These are phyloP conservation scores for Tephrocybe sp. DNA, from an alignment of 768 basidiomycete genomes.

Conservation along the genomic window DNA sequence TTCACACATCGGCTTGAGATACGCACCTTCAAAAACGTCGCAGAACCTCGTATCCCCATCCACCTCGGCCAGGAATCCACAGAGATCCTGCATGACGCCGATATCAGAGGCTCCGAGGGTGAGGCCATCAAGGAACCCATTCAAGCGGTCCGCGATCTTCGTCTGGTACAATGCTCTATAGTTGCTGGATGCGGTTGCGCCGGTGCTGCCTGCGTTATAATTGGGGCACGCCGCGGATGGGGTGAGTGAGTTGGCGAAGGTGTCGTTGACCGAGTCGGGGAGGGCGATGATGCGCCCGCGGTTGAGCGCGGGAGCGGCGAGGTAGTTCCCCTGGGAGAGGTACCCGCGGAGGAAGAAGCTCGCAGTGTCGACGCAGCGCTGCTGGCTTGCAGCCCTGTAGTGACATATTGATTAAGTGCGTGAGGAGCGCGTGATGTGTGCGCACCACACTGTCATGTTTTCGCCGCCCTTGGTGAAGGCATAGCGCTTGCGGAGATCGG, in stretches of 20 bases:
- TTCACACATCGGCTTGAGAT: too few relatives aligned
- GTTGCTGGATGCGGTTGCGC: constrained; percentile 21
- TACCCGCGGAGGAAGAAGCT: constrained; percentile 40
- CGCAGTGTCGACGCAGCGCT: constrained; percentile 42
- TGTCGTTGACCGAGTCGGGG: constrained; percentile 40
- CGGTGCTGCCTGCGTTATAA: constrained; percentile 31
- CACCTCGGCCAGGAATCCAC: constrained; percentile 39
- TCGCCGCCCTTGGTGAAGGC: constrained; percentile 37
- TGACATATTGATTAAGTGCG: background rate
- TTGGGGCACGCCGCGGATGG: constrained; percentile 38
- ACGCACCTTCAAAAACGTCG: constrained; percentile 36
- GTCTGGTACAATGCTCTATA: constrained; percentile 34
- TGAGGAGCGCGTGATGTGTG: too few relatives aligned
- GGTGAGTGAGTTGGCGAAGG: constrained; percentile 43
- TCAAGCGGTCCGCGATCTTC: constrained; percentile 34
- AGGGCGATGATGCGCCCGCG: constrained; percentile 34
- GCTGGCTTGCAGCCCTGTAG: constrained; percentile 39
- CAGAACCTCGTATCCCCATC: constrained; percentile 40
- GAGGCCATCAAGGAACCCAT: constrained; percentile 35
- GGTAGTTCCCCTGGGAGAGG: constrained; percentile 41
- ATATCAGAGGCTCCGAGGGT: constrained; percentile 32
- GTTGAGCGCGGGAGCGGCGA: constrained; percentile 26
- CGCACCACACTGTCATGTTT: constrained; percentile 43
- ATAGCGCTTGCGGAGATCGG: constrained; percentile 37
- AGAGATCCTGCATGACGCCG: constrained; percentile 44